Base-by-base conservation (phyloP, 176 grass and related monocot species). In the Puya raimondii region DNA sequence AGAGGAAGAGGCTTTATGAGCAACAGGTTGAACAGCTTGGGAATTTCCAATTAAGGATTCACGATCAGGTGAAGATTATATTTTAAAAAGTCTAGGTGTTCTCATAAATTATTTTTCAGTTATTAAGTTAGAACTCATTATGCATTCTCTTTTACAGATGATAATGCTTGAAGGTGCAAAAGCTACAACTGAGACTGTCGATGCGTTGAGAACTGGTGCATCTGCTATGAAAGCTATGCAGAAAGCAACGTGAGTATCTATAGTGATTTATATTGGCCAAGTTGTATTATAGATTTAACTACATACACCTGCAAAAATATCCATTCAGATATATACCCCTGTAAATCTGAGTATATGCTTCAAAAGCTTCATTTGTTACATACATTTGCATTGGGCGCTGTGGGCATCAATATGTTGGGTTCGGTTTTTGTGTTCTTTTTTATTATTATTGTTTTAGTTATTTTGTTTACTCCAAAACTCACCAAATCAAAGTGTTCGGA, bases 11-110 rank as follows among this genome's bases (percentile, higher is more conserved):
- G 64, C 75, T 99, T 53, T 93, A 99, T 67, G 89, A 99, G 77
- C 94, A 99, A 72, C 94, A 97, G 75, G 85, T 99, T 73, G 89
- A 97, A 75, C 94, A 99, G 72, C 84, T 99, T 77, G 89, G 94
- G 4, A 99, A 99, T 86, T 99, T 99, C 77, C 94, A 99, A 64
- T 84, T 93, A 70, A 77, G 94, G 73, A 99, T 99, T 83, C 94
- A 99, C 75, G 89, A 99, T 79, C 94, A 99, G 87, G 94, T 99
- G 51, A 77, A 33, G 4, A 66, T 15, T 51, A 50, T 63, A 51
- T 13, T 33, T 67, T 42, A 76, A 47, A 16, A 10, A 61, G 7
- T 61, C 52, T 47, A 11, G 12, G 4, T 12, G 42, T 69, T 22
- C 50, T 15, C 3, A 4, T 50, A 68, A 17, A 17, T 49, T 23